Percentiles rank a stretch among this genome's conserved stretches.
These are phyloP conservation scores for Eutypella sp. DNA, from an alignment of 2,329 filamentous ascomycete species.

Conservation along the genomic window DNA sequence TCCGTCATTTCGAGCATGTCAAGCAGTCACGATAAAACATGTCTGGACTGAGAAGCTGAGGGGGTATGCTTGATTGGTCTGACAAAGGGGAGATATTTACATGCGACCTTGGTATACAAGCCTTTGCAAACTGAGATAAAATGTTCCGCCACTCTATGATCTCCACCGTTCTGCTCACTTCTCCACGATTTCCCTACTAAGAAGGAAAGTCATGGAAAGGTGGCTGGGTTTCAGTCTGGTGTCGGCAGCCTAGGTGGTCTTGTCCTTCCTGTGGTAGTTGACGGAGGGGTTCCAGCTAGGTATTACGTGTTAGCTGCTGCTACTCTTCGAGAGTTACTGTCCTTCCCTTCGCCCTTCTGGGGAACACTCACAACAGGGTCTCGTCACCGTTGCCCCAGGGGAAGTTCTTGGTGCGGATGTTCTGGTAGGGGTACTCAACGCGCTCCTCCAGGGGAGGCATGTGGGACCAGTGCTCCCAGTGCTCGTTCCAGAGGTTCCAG, in stretches of 20 bases:
- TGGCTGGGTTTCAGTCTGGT: background rate
- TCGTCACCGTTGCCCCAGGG: conserved; percentile 95
- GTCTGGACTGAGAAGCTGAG: background rate
- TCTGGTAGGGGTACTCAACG: conserved; percentile 93
- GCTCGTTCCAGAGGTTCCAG: conserved; percentile 86
- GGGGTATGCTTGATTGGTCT: background rate
- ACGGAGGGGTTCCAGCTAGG: conserved; percentile 85
- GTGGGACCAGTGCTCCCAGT: conserved; percentile 94
- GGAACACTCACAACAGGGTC: conserved; percentile 60
- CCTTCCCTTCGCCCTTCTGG: conserved; percentile 1
- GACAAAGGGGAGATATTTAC: background rate
- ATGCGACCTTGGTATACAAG: background rate
- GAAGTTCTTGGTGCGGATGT: conserved; percentile 95
- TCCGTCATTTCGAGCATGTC: background rate
- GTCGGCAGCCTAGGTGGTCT: conserved; percentile 42
- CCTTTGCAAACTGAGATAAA: too few relatives aligned
- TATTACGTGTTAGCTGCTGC: conserved; percentile 14
- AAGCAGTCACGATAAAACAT: background rate
- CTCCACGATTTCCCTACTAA: background rate
- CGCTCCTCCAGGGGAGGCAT: conserved; percentile 84
- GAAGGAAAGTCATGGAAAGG: background rate
- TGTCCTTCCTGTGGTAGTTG: conserved; percentile 97
- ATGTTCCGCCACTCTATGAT: background rate
- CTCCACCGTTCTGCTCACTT: background rate
- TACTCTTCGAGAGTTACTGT: background rate